Base-by-base conservation (phyloP, 2,329 filamentous ascomycete genomes). In the Leptodontidium sp. region DNA sequence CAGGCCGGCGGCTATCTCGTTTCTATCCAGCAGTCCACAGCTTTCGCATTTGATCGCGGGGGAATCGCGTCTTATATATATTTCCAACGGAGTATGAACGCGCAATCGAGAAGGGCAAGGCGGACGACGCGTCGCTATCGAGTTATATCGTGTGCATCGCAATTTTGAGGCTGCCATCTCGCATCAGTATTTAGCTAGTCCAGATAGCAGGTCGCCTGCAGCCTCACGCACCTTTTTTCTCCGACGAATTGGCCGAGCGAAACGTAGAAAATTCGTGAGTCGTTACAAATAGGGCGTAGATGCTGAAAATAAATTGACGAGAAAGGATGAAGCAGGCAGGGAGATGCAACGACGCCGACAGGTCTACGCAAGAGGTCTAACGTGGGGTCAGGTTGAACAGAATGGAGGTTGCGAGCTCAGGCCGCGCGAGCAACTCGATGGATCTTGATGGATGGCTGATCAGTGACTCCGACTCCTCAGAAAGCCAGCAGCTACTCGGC, bases 101-200 rank as follows among this genome's bases (percentile, higher is more conserved):
- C 43, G 53, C 32, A 65, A 32, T 52, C 24, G 47, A 35, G 45
- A 62, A 63, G 35, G 35, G 35, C 47, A 69, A 61, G 57, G 64
- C 61, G 63, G 50, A 64, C 47, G 64, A 74, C 73, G 72, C 73
- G 73, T 76, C 70, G 72, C 61, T 70, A 74, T 73, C 45, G 68
- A 68, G 45, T 68, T 69, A 72, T 52, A 64, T 68, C 40, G 61
- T 49, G 67, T 66, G 69, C 70, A 73, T 73, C 64, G 64, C 61
- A 64, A 52, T 64, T 71, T 69, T 73, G 64, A 58, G 62, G 65
- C 61, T 61, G 32, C 62, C 61, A 68, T 64, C 62, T 50, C 35
- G 32, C 21, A 49, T 66, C 47, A 66, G 65, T 58, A 62, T 17
- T 63, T 49, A 3, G 47, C 43, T 40, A 26, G 29, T 52, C 47